These are phyloP conservation scores for Solanum megistacrolobum DNA, from an alignment of 257 asterid genomes.

Conservation along the genomic window DNA sequence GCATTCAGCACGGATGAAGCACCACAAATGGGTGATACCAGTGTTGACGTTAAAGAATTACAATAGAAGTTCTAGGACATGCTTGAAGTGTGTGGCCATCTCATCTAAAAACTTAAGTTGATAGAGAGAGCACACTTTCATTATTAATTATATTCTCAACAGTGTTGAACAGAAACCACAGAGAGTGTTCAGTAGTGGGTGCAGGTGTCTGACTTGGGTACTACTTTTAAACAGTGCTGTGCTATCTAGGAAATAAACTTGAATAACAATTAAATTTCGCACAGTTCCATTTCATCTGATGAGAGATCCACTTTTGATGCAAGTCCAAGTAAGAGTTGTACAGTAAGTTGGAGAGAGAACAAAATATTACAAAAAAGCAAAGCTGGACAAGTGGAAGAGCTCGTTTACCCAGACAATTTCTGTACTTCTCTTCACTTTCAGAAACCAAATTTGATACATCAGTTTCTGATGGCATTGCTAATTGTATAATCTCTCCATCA, in stretches of 20 bases:
- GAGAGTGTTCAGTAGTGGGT: neutral
- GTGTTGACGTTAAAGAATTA: neutral
- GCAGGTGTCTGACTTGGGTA: neutral
- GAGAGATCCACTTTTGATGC: neutral
- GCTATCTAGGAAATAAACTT: neutral
- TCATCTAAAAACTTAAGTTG: too few species aligned
- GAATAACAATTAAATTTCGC: neutral
- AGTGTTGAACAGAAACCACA: neutral
- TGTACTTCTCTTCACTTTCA: conserved; percentile 46
- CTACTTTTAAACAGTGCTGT: neutral
- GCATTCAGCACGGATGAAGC: neutral
- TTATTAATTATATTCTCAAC: too few species aligned
- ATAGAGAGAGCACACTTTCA: too few species aligned
- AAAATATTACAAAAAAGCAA: neutral
- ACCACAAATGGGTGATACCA: neutral
- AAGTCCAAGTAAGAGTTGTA: neutral
- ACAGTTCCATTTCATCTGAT: neutral
- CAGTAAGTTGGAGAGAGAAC: neutral
- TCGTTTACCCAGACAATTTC: conserved; percentile 47
- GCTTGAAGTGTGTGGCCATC: too few species aligned
- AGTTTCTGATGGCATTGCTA: conserved; percentile 54
- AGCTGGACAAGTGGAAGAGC: conserved; percentile 4
- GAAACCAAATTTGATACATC: conserved; percentile 44
- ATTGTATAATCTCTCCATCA: conserved; percentile 66
- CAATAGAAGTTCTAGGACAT: neutral